Conservation (phyloP, 2,329 filamentous ascomycete genomes). For the Orbilia blumenaviensis region DNA sequence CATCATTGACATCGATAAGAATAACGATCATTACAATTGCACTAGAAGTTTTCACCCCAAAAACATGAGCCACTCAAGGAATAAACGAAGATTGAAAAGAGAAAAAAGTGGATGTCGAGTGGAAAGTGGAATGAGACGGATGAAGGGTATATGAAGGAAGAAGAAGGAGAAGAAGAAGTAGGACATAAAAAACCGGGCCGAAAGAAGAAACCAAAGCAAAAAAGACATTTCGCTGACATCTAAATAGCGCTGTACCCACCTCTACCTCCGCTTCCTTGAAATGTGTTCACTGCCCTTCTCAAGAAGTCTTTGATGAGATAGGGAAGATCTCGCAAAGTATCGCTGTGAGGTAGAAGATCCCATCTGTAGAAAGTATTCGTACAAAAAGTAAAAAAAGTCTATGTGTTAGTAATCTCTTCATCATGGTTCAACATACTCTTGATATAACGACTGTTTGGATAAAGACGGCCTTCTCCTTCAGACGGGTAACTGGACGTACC, state of each 20-base stretch:
- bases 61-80: constrained; percentile 50
- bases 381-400: constrained; percentile 39
- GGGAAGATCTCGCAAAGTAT: constrained; percentile 89
- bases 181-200: constrained; percentile 12
- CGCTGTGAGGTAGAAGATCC: constrained; percentile 92
- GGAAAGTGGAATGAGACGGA: background rate
- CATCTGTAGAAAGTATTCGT: constrained; percentile 66
- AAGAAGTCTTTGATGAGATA: constrained; percentile 91
- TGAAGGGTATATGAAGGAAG: constrained; percentile 47
- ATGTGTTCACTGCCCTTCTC: constrained; percentile 78
- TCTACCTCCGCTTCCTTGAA: constrained; percentile 78
- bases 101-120: constrained; percentile 5
- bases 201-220: constrained; percentile 1
- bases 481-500: constrained; percentile 56
- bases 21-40: constrained; percentile 54
- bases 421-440: constrained; percentile 38
- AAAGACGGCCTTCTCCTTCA: constrained; percentile 41
- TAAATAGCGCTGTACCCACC: constrained; percentile 95
- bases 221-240: constrained; percentile 55
- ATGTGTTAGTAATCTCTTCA: constrained; percentile 53
- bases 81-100: constrained; percentile 10
- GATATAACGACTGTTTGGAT: constrained; percentile 33
- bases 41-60: constrained; percentile 48
- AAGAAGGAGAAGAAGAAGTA: constrained; percentile 6
- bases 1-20: constrained; percentile 47